Evolutionary conservation across 208 protist genomes (phyloP).

Genomic region (Acanthamoeba lugdunensis): DNA sequence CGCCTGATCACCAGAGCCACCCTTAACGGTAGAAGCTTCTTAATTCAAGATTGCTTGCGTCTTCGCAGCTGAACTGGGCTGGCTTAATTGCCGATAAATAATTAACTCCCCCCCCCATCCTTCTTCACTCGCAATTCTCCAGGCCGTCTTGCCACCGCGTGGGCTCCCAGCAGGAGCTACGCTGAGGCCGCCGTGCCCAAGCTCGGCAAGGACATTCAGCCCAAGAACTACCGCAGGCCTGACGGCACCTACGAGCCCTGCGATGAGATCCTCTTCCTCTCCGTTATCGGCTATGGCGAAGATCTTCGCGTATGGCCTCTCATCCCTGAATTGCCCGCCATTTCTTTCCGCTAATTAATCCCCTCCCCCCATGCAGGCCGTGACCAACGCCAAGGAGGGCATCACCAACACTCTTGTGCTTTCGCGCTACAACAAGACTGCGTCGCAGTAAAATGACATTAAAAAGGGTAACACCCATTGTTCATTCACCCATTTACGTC

Average conservation of each 20-base stretch:
- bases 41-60: not conserved
- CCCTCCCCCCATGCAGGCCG: not conserved
- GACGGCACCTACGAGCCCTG: constrained; percentile 16
- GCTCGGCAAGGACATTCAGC: constrained; percentile 20
- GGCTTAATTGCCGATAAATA: not conserved
- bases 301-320: not conserved
- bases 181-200: not conserved
- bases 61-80: not conserved
- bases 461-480: not conserved
- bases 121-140: not conserved
- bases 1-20: not conserved
- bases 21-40: not conserved
- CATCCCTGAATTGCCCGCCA: no score
- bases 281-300: constrained; percentile 18
- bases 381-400: constrained; percentile 7
- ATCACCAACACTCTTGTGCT: constrained; percentile 4
- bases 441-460: not conserved
- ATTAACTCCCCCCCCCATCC: not conserved
- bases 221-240: not conserved
- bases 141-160: not conserved
- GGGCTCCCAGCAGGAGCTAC: not conserved
- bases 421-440: constrained; percentile 21
- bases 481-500: not conserved
- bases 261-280: constrained; percentile 34
- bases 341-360: not conserved